phyloP scores from a whole-genome alignment of 208 protist species.

The Leptomonas pyrrhocoris region DNA sequence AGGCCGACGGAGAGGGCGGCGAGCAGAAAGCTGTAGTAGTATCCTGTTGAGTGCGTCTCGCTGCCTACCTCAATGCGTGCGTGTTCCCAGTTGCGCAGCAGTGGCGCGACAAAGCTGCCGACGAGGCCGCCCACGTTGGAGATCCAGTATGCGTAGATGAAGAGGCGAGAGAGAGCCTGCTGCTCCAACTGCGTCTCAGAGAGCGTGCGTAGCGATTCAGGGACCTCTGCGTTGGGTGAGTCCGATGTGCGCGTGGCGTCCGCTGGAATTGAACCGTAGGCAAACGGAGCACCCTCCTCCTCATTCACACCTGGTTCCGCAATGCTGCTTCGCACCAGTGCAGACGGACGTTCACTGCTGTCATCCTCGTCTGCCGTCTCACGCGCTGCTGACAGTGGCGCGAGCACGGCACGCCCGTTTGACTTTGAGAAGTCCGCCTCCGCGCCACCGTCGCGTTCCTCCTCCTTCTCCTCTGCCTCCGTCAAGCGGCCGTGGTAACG shows the following conservation, averaged over 20 bases:
- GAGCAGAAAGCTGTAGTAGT: conserved; percentile 64
- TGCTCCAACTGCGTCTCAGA: conserved; percentile 22
- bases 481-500: conserved; percentile 23
- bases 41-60: conserved; percentile 51
- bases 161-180: conserved; percentile 48
- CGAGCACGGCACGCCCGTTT: not conserved
- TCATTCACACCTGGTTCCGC: not conserved
- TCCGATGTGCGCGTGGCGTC: not conserved
- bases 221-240: not conserved
- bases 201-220: not conserved
- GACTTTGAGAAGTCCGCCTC: not conserved
- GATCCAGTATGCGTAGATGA: conserved; percentile 60
- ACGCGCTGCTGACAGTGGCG: not conserved
- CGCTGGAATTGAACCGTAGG: not conserved
- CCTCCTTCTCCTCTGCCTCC: not conserved
- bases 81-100: conserved; percentile 52
- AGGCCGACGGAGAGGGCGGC: conserved; percentile 42
- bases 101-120: conserved; percentile 59
- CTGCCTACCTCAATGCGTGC: conserved; percentile 30
- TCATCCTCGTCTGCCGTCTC: not conserved
- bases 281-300: not conserved
- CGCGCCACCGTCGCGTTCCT: not conserved
- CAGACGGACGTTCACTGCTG: not conserved
- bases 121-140: conserved; percentile 55
- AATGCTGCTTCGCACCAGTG: not conserved